A percentile compares a stretch with the other conserved stretches of the same genome.
Conservation (phyloP, 768 basidiomycete genomes). For the Neoboletus subvelutipes region DNA sequence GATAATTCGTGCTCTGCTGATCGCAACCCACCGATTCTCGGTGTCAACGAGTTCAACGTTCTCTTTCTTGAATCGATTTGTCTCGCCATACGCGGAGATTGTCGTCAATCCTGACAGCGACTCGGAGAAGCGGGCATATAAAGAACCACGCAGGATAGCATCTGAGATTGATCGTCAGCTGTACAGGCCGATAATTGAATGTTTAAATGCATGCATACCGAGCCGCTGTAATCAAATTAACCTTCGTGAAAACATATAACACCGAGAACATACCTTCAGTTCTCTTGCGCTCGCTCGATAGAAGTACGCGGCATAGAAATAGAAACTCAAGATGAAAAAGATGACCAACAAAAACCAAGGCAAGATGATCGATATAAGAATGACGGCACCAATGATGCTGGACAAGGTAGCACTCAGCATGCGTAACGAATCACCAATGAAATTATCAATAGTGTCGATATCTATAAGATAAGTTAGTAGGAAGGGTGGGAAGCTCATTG, state of each 20-base stretch:
- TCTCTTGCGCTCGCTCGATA: constrained; percentile 87
- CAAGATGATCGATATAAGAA: constrained; percentile 72
- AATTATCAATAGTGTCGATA: constrained; percentile 79
- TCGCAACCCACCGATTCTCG: constrained; percentile 66
- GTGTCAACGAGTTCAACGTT: constrained; percentile 76
- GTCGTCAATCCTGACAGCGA: constrained; percentile 83
- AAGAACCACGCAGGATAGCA: constrained; percentile 77
- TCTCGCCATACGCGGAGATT: constrained; percentile 85
- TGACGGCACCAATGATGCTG: constrained; percentile 69
- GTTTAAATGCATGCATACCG: constrained; percentile 35
- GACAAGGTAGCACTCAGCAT: constrained; percentile 67
- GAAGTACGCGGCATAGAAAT: constrained; percentile 72
- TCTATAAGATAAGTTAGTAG: constrained; percentile 35
- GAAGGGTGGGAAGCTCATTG: neutral
- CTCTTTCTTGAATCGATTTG: constrained; percentile 69
- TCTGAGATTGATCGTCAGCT: constrained; percentile 40
- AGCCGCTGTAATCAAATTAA: constrained; percentile 45
- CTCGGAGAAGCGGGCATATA: constrained; percentile 94
- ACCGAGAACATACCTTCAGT: constrained; percentile 56
- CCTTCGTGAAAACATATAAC: neutral
- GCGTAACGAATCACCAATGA: constrained; percentile 72
- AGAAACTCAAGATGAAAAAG: constrained; percentile 54
- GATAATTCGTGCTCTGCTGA: neutral
- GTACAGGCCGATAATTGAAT: neutral
- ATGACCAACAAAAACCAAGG: constrained; percentile 87